Conservation (phyloP, 176 grass and related monocot species). For the Alopecurus myosuroides region DNA sequence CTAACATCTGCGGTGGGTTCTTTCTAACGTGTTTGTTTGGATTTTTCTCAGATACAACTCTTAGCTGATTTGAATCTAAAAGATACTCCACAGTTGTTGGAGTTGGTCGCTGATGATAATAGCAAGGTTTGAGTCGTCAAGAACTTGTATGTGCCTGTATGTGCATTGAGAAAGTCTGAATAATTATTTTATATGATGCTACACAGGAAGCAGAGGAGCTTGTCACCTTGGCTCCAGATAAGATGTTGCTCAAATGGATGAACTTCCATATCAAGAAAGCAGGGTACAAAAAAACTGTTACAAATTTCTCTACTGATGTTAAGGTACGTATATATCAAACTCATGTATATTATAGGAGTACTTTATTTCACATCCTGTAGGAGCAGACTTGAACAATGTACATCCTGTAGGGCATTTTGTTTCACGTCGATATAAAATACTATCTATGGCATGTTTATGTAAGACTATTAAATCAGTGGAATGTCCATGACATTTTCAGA, state of each 20-base stretch:
- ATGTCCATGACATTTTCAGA: background rate
- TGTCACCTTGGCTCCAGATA: constrained; percentile 78
- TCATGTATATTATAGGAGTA: background rate
- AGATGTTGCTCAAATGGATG: constrained; percentile 99
- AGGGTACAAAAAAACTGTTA: constrained; percentile 93
- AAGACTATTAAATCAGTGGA: background rate
- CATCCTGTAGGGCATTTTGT: background rate
- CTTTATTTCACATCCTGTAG: too few species aligned
- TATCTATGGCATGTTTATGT: background rate
- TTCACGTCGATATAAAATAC: background rate
- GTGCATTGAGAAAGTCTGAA: background rate
- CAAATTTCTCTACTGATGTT: constrained; percentile 97
- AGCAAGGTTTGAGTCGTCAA: constrained; percentile 34
- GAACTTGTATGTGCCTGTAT: background rate
- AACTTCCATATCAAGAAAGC: constrained; percentile 99
- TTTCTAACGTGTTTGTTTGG: constrained; percentile 13
- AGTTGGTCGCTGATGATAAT: constrained; percentile 72
- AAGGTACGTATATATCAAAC: constrained; percentile 46
- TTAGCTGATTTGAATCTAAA: constrained; percentile 89
- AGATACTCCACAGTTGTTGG: constrained; percentile 87
- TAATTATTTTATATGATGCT: constrained; percentile 32
- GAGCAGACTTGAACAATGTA: background rate
- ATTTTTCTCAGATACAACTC: constrained; percentile 82
- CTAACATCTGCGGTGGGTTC: background rate
- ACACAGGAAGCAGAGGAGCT: constrained; percentile 83